A percentile compares a stretch with the other conserved stretches of the same genome.
These are phyloP conservation scores for Phialophora chinensis DNA, from an alignment of 2,329 filamentous ascomycete genomes.

Conservation along the genomic window DNA sequence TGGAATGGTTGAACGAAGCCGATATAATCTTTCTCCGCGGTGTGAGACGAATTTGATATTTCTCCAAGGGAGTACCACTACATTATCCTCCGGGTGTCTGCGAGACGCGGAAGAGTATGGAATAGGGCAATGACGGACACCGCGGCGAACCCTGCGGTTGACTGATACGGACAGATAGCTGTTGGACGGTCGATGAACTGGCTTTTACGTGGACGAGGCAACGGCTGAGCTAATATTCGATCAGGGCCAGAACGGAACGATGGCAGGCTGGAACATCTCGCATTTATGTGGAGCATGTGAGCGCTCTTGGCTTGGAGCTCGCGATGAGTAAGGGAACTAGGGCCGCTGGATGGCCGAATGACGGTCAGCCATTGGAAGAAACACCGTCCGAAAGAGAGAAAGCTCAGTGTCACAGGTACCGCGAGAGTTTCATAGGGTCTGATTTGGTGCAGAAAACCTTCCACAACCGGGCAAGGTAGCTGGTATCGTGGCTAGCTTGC, in stretches of 20 bases:
- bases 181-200: not conserved
- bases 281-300: not conserved
- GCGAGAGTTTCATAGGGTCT: not conserved
- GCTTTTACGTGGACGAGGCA: not conserved
- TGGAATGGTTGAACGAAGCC: not conserved
- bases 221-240: constrained; percentile 13
- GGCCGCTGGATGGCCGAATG: not conserved
- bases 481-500: not conserved
- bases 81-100: not conserved
- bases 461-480: not conserved
- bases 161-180: not conserved
- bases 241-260: constrained; percentile 4
- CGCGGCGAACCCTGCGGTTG: not conserved
- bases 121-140: not conserved
- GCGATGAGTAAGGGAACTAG: constrained; percentile 4
- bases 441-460: not conserved
- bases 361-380: not conserved
- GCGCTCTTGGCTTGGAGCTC: not conserved
- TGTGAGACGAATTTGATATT: not conserved
- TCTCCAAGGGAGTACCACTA: not conserved
- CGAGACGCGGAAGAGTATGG: not conserved
- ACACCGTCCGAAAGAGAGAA: not conserved
- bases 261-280: not conserved
- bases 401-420: not conserved
- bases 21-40: constrained; percentile 19